Evolutionary conservation across 2,329 filamentous ascomycete species (phyloP).

Genomic region (Aspergillus luchuensis): DNA sequence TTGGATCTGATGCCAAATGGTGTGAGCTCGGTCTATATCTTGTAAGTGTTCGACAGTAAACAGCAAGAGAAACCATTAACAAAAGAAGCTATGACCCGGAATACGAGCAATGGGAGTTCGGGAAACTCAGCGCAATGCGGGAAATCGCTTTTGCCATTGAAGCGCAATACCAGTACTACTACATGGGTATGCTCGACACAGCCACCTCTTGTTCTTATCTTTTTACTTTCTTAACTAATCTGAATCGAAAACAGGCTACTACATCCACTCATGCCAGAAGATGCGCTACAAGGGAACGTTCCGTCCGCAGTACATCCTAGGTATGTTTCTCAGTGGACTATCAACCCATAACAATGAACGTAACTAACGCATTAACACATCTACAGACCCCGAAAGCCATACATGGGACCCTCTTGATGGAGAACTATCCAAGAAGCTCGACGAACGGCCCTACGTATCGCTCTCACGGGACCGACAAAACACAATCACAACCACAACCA

Average conservation of each 20-base stretch:
- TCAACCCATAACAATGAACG: background rate
- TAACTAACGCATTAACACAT: background rate
- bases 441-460: slow-evolving; percentile 48
- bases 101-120: slow-evolving; percentile 62
- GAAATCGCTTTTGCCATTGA: slow-evolving; percentile 61
- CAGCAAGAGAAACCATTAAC: background rate
- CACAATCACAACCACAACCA: slow-evolving; percentile 1
- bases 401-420: slow-evolving; percentile 49
- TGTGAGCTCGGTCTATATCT: slow-evolving; percentile 54
- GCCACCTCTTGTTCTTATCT: background rate
- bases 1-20: slow-evolving; percentile 50
- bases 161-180: slow-evolving; percentile 61
- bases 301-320: slow-evolving; percentile 51
- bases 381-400: slow-evolving; percentile 49
- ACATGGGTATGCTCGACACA: slow-evolving; percentile 56
- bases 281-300: slow-evolving; percentile 55
- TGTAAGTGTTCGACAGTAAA: slow-evolving; percentile 35
- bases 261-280: slow-evolving; percentile 60
- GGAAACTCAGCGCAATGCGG: slow-evolving; percentile 63
- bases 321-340: slow-evolving; percentile 30
- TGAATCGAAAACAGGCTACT: slow-evolving; percentile 52
- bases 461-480: slow-evolving; percentile 40
- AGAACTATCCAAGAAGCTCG: slow-evolving; percentile 44
- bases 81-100: slow-evolving; percentile 58
- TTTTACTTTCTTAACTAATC: background rate